Evolutionary conservation across 164 flowering plant genomes (phyloP).

Genomic region (Buxus sempervirens): DNA sequence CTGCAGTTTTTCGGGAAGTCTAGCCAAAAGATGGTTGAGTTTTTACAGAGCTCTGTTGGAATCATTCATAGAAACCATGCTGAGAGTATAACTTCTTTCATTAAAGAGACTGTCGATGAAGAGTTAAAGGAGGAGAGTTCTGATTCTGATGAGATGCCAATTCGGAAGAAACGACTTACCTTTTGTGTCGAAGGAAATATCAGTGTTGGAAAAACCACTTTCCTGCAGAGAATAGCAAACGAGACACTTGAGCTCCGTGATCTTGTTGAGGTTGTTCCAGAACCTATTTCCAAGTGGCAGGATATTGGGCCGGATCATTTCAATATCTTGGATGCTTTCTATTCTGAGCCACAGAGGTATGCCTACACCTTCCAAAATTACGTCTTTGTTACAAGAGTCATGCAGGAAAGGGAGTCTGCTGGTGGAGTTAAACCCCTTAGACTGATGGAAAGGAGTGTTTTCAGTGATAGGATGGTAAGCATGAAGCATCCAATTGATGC

Average conservation of each 20-base stretch:
- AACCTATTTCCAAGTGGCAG: conserved; percentile 96
- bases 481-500: background rate
- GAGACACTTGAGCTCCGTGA: conserved; percentile 94
- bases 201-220: conserved; percentile 96
- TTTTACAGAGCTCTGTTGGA: conserved; percentile 79
- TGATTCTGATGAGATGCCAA: conserved; percentile 33
- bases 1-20: conserved; percentile 41
- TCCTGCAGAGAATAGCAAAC: conserved; percentile 92
- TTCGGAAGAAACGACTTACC: conserved; percentile 62
- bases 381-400: conserved; percentile 92
- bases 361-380: conserved; percentile 98
- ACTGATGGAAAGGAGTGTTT: conserved; percentile 97
- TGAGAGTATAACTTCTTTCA: conserved; percentile 84
- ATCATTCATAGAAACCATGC: conserved; percentile 92
- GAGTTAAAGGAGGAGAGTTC: conserved; percentile 61
- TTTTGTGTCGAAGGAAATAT: conserved; percentile 98
- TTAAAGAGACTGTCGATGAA: conserved; percentile 81
- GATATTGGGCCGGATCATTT: conserved; percentile 94
- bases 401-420: conserved; percentile 97
- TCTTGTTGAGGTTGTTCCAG: conserved; percentile 96
- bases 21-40: conserved; percentile 85
- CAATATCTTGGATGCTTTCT: conserved; percentile 88
- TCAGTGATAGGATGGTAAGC: conserved; percentile 95
- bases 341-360: conserved; percentile 89
- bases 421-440: conserved; percentile 84